phyloP scores from a whole-genome alignment of 1,139 yeast species.

The Protomyces inouyei region DNA sequence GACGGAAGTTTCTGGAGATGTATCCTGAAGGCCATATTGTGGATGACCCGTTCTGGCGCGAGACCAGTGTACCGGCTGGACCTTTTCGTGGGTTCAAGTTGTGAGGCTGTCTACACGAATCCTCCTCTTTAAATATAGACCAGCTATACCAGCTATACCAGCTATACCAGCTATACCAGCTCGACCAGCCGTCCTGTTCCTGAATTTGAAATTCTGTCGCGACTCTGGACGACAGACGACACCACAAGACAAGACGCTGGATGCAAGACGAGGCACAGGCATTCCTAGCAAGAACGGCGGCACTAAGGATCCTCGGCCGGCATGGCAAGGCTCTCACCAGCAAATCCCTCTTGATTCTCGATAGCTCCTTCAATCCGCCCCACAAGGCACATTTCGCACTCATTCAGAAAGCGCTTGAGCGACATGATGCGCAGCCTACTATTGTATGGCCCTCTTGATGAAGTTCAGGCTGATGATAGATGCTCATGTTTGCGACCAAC shows the following conservation, averaged over 20 bases:
- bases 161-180: too few species aligned
- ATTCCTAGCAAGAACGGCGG: background rate
- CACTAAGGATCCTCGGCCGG: background rate
- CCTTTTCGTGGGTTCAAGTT: background rate
- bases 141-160: too few species aligned
- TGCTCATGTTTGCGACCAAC: conserved; percentile 22
- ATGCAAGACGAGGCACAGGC: background rate
- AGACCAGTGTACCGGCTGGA: background rate
- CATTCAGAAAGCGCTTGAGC: conserved; percentile 8
- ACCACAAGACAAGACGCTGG: background rate
- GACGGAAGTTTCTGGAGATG: background rate
- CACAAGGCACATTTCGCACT: conserved; percentile 25
- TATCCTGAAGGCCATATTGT: background rate
- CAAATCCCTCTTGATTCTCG: background rate
- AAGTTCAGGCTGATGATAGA: background rate
- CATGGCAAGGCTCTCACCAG: background rate
- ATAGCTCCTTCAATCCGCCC: conserved; percentile 24
- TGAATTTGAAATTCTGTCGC: too few species aligned
- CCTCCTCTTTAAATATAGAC: too few species aligned
- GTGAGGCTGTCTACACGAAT: background rate
- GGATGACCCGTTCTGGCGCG: conserved; percentile 1
- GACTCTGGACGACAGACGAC: too few species aligned
- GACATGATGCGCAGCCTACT: background rate
- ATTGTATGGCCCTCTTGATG: background rate
- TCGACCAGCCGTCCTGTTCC: too few species aligned